A percentile compares a stretch with the other conserved stretches of the same genome.
These are phyloP conservation scores for Xanthoceras sorbifolium DNA, from an alignment of 345 rosid genomes.

Conservation along the genomic window DNA sequence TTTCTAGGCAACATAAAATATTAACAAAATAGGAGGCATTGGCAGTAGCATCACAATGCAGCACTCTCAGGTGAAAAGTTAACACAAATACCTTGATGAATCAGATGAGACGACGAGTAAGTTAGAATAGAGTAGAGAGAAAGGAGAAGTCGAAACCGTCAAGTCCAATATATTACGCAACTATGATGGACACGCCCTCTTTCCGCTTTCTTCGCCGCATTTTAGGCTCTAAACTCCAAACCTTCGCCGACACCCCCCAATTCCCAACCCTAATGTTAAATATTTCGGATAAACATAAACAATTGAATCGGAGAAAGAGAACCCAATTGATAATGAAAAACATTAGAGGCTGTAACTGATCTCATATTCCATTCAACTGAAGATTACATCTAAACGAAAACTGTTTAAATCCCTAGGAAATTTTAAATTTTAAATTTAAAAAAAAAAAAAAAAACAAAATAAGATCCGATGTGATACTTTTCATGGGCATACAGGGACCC, in stretches of 20 bases:
- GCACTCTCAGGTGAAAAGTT: too few relatives aligned
- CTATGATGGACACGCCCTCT: background rate
- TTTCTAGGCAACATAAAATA: background rate
- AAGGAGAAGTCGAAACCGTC: background rate
- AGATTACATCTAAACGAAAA: slow-evolving; percentile 16
- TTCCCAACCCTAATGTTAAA: background rate
- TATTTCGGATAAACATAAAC: background rate
- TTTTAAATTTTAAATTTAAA: background rate
- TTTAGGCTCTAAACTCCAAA: background rate
- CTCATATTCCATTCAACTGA: slow-evolving; percentile 18
- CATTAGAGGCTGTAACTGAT: background rate
- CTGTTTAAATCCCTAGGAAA: slow-evolving; percentile 15
- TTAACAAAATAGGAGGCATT: background rate
- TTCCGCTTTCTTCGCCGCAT: background rate
- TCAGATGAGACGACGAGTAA: background rate
- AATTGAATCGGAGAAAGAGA: background rate
- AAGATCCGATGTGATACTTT: slow-evolving; percentile 26
- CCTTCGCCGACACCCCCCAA: background rate
- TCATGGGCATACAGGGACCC: slow-evolving; percentile 21
- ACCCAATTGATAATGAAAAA: background rate
- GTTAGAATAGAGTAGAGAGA: background rate
- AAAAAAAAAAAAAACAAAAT: background rate
- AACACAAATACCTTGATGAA: background rate
- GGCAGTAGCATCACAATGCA: too few relatives aligned
- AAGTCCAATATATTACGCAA: background rate